phyloP scores from a whole-genome alignment of 2,329 filamentous ascomycete species.

The Ilyonectria sp. region DNA sequence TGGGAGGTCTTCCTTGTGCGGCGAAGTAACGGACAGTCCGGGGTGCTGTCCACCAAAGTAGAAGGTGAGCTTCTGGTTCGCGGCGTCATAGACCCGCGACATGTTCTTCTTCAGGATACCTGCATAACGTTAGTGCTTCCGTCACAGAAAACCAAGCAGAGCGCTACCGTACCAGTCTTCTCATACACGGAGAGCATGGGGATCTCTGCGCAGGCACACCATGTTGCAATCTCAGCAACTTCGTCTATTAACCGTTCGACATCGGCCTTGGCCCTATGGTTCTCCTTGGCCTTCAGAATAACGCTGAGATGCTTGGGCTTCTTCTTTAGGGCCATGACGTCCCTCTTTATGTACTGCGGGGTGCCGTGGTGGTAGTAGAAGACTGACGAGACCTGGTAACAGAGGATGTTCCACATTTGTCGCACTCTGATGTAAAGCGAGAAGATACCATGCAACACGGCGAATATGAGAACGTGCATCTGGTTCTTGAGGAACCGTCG shows the following conservation, averaged over 20 bases:
- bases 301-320: conserved; percentile 91
- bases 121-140: conserved; percentile 53
- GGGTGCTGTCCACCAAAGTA: conserved; percentile 89
- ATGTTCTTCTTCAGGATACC: conserved; percentile 92
- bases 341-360: conserved; percentile 90
- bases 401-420: conserved; percentile 83
- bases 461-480: conserved; percentile 77
- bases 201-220: conserved; percentile 93
- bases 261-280: conserved; percentile 78
- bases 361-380: conserved; percentile 97
- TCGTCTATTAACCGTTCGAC: conserved; percentile 90
- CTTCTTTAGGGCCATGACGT: conserved; percentile 81
- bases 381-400: conserved; percentile 84
- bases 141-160: not conserved
- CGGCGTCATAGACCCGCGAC: conserved; percentile 84
- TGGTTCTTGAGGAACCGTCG: conserved; percentile 74
- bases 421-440: conserved; percentile 89
- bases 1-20: conserved; percentile 58
- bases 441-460: conserved; percentile 84
- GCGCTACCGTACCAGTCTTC: conserved; percentile 77
- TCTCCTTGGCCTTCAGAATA: conserved; percentile 82
- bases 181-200: conserved; percentile 93
- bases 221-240: conserved; percentile 91
- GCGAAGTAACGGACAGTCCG: conserved; percentile 71
- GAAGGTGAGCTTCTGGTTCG: conserved; percentile 83